Conservation (phyloP, 1,139 yeast species). For the Torulaspora pretoriensis region DNA sequence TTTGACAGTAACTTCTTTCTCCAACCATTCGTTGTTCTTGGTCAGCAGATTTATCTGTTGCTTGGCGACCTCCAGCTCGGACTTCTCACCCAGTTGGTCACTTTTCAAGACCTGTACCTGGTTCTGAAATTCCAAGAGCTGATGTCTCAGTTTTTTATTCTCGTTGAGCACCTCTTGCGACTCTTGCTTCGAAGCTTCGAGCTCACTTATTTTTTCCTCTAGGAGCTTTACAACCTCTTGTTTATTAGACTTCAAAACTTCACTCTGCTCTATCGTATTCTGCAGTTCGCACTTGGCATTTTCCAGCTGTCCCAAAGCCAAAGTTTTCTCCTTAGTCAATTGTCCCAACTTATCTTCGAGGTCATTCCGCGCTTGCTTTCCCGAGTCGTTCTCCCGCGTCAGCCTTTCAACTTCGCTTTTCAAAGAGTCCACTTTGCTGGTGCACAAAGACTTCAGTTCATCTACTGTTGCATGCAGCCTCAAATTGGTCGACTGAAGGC, state of each 20-base stretch:
- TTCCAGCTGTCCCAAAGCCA: constrained; percentile 34
- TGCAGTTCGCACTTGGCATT: constrained; percentile 53
- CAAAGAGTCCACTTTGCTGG: constrained; percentile 39
- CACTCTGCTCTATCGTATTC: constrained; percentile 46
- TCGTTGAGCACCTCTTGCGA: constrained; percentile 8
- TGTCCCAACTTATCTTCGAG: constrained; percentile 34
- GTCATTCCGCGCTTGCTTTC: constrained; percentile 35
- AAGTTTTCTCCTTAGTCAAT: constrained; percentile 34
- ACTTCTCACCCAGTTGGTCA: constrained; percentile 36
- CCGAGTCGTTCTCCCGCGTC: constrained; percentile 45
- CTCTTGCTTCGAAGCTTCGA: constrained; percentile 10
- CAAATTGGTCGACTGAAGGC: constrained; percentile 14
- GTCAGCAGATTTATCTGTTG: constrained; percentile 40
- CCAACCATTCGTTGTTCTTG: constrained; percentile 24
- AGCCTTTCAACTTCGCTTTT: constrained; percentile 40
- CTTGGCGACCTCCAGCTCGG: constrained; percentile 39
- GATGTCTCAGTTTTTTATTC: constrained; percentile 10
- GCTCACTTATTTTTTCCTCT: constrained; percentile 26
- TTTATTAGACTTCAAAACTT: constrained; percentile 39
- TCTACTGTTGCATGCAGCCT: constrained; percentile 44
- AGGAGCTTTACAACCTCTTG: constrained; percentile 28
- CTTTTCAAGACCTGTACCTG: constrained; percentile 38
- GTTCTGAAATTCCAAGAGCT: constrained; percentile 33
- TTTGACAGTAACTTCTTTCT: constrained; percentile 23
- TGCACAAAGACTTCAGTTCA: constrained; percentile 44